These are phyloP conservation scores for Saitoella complicata DNA, from an alignment of 805 yeast species.

Conservation along the genomic window DNA sequence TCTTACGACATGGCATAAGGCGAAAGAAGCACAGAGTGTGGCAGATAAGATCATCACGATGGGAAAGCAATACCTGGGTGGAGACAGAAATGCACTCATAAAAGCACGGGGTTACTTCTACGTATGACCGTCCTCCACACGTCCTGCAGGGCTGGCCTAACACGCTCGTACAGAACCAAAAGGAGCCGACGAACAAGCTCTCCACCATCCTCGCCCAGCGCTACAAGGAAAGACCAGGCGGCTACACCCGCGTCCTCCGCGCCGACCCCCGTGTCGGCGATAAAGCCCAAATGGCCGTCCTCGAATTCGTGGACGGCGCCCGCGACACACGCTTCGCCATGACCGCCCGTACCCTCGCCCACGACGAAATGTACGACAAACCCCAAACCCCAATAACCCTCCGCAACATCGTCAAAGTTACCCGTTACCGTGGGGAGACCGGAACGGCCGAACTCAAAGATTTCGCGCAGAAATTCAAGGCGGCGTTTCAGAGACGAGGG, in stretches of 20 bases:
- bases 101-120: constrained; percentile 1
- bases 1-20: constrained; percentile 59
- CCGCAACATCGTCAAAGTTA: not conserved
- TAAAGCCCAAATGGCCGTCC: constrained; percentile 72
- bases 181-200: constrained; percentile 44
- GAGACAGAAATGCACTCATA: constrained; percentile 6
- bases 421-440: not conserved
- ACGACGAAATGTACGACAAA: too few species aligned
- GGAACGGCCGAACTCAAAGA: too few species aligned
- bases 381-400: not conserved
- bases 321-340: constrained; percentile 61
- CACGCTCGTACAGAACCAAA: constrained; percentile 32
- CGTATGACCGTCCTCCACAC: not conserved
- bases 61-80: constrained; percentile 27
- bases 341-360: constrained; percentile 58
- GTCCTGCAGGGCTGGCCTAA: constrained; percentile 16
- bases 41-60: constrained; percentile 50
- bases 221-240: constrained; percentile 49
- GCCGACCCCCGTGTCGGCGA: constrained; percentile 81
- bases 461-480: too few species aligned
- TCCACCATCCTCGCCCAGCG: constrained; percentile 48
- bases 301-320: constrained; percentile 69
- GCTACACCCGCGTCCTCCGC: constrained; percentile 71
- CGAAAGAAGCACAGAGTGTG: constrained; percentile 47
- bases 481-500: too few species aligned